Conservation (phyloP, 2,329 filamentous ascomycete species). For the Colletotrichum zoysiae region DNA sequence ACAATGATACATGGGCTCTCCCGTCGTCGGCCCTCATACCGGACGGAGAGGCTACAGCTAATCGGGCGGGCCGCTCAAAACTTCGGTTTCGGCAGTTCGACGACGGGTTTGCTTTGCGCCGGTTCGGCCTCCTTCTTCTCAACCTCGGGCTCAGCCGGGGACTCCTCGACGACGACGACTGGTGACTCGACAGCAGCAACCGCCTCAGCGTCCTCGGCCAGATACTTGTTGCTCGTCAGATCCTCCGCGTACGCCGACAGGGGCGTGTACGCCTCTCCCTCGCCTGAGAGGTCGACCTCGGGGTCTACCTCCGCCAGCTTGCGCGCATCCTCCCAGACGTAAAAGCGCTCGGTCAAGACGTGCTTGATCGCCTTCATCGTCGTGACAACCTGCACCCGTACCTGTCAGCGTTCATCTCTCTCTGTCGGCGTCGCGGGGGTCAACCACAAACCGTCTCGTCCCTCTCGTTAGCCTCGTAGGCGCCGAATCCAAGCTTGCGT, state of each 20-base stretch:
- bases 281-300: constrained; percentile 71
- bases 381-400: constrained; percentile 70
- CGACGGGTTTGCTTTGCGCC: constrained; percentile 19
- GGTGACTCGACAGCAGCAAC: background rate
- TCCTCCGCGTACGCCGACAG: constrained; percentile 52
- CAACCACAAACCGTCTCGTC: constrained; percentile 71
- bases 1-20: constrained; percentile 37
- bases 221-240: constrained; percentile 15
- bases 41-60: constrained; percentile 12
- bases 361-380: constrained; percentile 90
- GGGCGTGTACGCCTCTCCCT: constrained; percentile 64
- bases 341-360: constrained; percentile 86
- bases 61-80: constrained; percentile 18
- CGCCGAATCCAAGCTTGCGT: constrained; percentile 79
- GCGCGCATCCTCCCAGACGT: constrained; percentile 85
- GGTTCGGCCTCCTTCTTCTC: constrained; percentile 25
- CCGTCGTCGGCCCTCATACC: background rate
- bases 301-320: constrained; percentile 74
- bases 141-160: background rate
- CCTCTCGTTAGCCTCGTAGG: constrained; percentile 73
- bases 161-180: background rate
- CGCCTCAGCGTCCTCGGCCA: constrained; percentile 23
- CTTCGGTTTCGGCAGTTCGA: constrained; percentile 32
- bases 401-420: constrained; percentile 13
- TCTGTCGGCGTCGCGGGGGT: background rate